Percentiles rank a stretch among this genome's conserved stretches.
These are phyloP conservation scores for Rhizoclosmatium globosum DNA, from an alignment of 192 early-diverging fungal species.

Conservation along the genomic window DNA sequence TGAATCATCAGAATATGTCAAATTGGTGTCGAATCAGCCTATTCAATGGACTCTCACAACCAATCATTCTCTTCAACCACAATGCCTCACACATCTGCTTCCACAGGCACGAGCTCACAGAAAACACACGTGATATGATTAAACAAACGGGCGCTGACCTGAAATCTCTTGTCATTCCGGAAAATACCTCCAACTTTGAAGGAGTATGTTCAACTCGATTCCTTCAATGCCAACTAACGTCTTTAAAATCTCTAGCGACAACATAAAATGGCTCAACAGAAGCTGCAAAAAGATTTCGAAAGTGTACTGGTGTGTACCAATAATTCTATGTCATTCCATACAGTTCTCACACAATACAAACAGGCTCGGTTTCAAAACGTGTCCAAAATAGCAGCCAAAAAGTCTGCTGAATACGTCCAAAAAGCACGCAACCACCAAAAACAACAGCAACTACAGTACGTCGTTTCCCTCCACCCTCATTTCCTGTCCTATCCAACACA, in stretches of 20 bases:
- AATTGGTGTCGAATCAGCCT: too few relatives aligned
- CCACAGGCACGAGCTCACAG: constrained; percentile 76
- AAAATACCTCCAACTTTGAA: constrained; percentile 35
- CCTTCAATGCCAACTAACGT: not conserved
- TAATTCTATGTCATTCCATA: not conserved
- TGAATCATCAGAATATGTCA: too few relatives aligned
- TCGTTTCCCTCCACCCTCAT: not conserved
- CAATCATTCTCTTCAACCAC: not conserved
- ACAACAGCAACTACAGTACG: constrained; percentile 14
- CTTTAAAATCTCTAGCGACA: constrained; percentile 58
- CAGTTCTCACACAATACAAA: not conserved
- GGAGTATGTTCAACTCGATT: constrained; percentile 35
- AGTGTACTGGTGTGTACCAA: constrained; percentile 65
- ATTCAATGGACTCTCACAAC: not conserved
- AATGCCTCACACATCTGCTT: not conserved
- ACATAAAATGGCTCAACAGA: constrained; percentile 88
- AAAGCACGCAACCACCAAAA: constrained; percentile 52
- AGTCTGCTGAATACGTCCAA: constrained; percentile 85
- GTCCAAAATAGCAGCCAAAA: constrained; percentile 83
- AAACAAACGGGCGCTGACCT: constrained; percentile 80
- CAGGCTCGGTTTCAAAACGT: constrained; percentile 85
- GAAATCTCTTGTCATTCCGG: constrained; percentile 74
- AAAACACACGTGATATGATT: constrained; percentile 81
- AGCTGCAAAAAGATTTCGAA: constrained; percentile 95
- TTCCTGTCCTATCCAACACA: constrained; percentile 13